Percentiles rank a stretch among this genome's conserved stretches.
phyloP scores from a whole-genome alignment of 257 asterid genomes.

The Cynanchum wilfordii region DNA sequence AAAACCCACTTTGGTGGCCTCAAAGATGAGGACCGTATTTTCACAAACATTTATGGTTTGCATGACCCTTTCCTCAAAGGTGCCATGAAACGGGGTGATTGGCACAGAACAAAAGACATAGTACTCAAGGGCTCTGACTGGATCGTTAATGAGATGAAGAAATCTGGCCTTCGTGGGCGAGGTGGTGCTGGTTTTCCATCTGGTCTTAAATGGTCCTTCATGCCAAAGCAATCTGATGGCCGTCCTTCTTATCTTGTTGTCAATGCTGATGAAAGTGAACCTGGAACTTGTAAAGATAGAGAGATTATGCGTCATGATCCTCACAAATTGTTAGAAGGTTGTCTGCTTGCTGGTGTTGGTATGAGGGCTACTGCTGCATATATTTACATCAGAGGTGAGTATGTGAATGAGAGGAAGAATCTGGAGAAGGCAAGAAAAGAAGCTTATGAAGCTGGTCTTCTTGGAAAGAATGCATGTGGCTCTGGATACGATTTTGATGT shows the following conservation, averaged over 20 bases:
- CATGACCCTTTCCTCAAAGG: conserved; percentile 95
- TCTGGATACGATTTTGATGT: conserved; percentile 95
- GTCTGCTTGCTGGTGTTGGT: conserved; percentile 96
- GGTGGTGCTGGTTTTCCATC: conserved; percentile 99
- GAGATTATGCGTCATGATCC: conserved; percentile 99
- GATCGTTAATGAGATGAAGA: conserved; percentile 93
- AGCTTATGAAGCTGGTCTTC: conserved; percentile 81
- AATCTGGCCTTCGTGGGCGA: conserved; percentile 97
- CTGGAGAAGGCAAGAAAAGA: conserved; percentile 88
- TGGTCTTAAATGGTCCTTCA: conserved; percentile 98
- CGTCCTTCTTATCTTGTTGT: conserved; percentile 98
- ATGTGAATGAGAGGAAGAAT: conserved; percentile 83
- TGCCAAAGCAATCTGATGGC: conserved; percentile 96
- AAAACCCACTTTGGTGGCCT: conserved; percentile 94
- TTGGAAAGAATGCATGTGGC: conserved; percentile 97
- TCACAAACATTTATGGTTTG: conserved; percentile 83
- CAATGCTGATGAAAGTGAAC: conserved; percentile 99
- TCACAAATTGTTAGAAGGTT: conserved; percentile 92
- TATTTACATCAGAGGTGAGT: conserved; percentile 94
- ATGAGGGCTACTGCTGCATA: conserved; percentile 97
- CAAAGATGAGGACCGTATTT: conserved; percentile 96
- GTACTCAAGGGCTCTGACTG: conserved; percentile 92
- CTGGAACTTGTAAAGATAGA: conserved; percentile 97
- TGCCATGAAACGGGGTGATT: conserved; percentile 97
- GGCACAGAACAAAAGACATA: conserved; percentile 93